Evolutionary conservation across 192 early-diverging fungal genomes (phyloP).

Genomic region (Podila epigama): DNA sequence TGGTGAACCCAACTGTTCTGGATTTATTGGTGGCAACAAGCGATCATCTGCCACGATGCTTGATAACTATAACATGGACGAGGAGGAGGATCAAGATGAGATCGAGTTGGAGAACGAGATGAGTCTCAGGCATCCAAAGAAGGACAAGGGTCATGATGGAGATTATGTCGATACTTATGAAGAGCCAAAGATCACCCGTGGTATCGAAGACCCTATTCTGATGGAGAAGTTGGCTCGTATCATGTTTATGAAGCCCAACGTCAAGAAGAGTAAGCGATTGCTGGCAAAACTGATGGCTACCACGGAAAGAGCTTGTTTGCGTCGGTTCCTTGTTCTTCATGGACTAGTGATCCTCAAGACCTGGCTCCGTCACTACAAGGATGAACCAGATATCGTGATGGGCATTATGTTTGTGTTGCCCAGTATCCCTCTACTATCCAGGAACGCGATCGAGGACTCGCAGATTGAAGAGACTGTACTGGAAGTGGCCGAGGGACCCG

Average conservation of each 20-base stretch:
- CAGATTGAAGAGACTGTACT: slow-evolving; percentile 74
- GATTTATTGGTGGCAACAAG: slow-evolving; percentile 89
- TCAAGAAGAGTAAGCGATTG: slow-evolving; percentile 77
- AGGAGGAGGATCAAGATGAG: slow-evolving; percentile 61
- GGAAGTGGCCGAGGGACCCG: slow-evolving; percentile 54
- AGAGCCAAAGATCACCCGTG: slow-evolving; percentile 20
- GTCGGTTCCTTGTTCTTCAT: slow-evolving; percentile 69
- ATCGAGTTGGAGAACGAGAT: slow-evolving; percentile 64
- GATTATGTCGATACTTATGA: slow-evolving; percentile 50
- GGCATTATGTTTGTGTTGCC: slow-evolving; percentile 73
- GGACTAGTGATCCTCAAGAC: slow-evolving; percentile 80
- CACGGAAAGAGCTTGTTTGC: slow-evolving; percentile 51
- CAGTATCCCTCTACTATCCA: slow-evolving; percentile 78
- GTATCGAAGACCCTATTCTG: slow-evolving; percentile 47
- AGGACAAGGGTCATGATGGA: slow-evolving; percentile 53
- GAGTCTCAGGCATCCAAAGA: slow-evolving; percentile 57
- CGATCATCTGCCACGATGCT: slow-evolving; percentile 65
- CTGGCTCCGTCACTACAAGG: slow-evolving; percentile 73
- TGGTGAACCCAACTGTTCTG: slow-evolving; percentile 86
- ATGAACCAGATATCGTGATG: slow-evolving; percentile 65
- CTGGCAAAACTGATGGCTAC: slow-evolving; percentile 73
- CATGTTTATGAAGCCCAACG: slow-evolving; percentile 76
- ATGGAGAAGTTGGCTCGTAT: slow-evolving; percentile 31
- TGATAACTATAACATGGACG: slow-evolving; percentile 55
- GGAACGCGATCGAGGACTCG: slow-evolving; percentile 82